phyloP scores from a whole-genome alignment of 1,284 basidiomycete species.

The Moesziomyces antarcticus region DNA sequence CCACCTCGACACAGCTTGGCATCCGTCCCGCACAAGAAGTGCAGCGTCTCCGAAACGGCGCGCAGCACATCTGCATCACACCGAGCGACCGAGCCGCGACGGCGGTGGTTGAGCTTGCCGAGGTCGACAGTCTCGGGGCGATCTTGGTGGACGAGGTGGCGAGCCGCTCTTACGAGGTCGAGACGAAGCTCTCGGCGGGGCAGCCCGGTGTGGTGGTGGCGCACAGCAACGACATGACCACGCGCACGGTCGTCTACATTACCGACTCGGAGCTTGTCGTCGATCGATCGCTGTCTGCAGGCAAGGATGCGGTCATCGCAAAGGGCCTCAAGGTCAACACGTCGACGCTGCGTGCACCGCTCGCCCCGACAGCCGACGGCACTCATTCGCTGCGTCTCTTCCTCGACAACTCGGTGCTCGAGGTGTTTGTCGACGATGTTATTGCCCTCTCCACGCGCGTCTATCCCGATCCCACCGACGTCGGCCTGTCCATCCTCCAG shows the following conservation, averaged over 20 bases:
- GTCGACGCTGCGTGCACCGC: conserved; percentile 16
- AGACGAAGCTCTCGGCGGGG: conserved; percentile 12
- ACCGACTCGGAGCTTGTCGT: conserved; percentile 24
- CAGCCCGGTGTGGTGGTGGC: conserved; percentile 35
- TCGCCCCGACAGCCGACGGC: background rate
- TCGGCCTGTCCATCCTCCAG: conserved; percentile 23
- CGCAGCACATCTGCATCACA: conserved; percentile 5
- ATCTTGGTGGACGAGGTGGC: conserved; percentile 4
- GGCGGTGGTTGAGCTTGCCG: background rate
- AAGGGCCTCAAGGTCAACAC: conserved; percentile 41
- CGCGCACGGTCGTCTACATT: conserved; percentile 31
- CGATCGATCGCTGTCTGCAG: conserved; percentile 33
- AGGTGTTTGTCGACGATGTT: conserved; percentile 54
- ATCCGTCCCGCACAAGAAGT: conserved; percentile 41
- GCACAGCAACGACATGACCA: conserved; percentile 31
- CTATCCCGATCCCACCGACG: conserved; percentile 40
- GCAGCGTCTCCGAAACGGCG: conserved; percentile 22
- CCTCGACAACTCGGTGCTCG: conserved; percentile 56
- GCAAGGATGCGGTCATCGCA: conserved; percentile 15
- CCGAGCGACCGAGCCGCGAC: background rate
- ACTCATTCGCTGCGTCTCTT: conserved; percentile 40
- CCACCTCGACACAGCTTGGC: conserved; percentile 27
- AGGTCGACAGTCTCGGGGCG: conserved; percentile 1
- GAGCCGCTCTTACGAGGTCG: conserved; percentile 33
- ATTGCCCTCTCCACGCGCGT: conserved; percentile 47